A percentile compares a stretch with the other conserved stretches of the same genome.
Evolutionary conservation across 768 basidiomycete genomes (phyloP).

Genomic region (Russula olivacea): DNA sequence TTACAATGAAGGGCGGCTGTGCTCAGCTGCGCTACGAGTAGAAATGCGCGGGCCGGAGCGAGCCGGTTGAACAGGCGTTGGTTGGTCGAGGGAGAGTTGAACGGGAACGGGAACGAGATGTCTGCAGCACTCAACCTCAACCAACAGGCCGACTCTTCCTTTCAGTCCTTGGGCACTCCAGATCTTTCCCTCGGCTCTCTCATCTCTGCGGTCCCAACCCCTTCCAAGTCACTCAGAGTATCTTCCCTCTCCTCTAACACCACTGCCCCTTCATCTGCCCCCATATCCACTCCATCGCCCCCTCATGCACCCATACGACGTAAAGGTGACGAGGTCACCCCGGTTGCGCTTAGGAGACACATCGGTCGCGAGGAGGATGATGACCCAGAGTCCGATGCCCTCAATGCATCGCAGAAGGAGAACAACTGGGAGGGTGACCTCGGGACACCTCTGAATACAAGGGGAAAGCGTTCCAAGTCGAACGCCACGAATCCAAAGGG

Average conservation of each 20-base stretch:
- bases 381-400: slow-evolving; percentile 15
- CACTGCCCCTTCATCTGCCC: slow-evolving; percentile 26
- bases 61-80: background rate
- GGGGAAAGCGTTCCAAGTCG: slow-evolving; percentile 41
- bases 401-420: slow-evolving; percentile 21
- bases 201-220: slow-evolving; percentile 23
- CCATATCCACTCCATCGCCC: slow-evolving; percentile 26
- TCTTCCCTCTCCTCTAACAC: slow-evolving; percentile 24
- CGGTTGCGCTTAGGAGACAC: slow-evolving; percentile 16
- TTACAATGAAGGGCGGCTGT: background rate
- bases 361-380: slow-evolving; percentile 21
- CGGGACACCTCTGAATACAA: slow-evolving; percentile 45
- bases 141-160: slow-evolving; percentile 17
- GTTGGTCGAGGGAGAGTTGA: background rate
- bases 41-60: background rate
- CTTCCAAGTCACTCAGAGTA: slow-evolving; percentile 25
- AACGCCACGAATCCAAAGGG: slow-evolving; percentile 35
- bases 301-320: slow-evolving; percentile 20
- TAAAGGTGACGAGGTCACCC: slow-evolving; percentile 21
- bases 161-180: slow-evolving; percentile 21
- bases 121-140: slow-evolving; percentile 21
- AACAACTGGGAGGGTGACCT: slow-evolving; percentile 43
- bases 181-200: slow-evolving; percentile 28
- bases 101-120: slow-evolving; percentile 9
- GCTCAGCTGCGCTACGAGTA: background rate